These are phyloP conservation scores for Pneumocystis canis DNA, from an alignment of 1,139 yeast genomes.

Conservation along the genomic window DNA sequence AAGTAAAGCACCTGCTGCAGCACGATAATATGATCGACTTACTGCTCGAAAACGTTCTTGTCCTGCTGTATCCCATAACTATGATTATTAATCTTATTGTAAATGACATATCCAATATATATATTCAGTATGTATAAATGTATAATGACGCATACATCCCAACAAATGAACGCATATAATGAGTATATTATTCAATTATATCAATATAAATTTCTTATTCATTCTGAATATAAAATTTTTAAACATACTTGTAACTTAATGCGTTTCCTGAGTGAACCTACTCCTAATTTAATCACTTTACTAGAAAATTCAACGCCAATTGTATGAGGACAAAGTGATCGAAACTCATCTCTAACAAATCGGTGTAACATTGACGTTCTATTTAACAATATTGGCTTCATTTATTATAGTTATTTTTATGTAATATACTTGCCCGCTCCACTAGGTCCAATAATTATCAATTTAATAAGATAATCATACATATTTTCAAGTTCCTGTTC, in stretches of 20 bases:
- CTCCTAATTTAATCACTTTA: conserved; percentile 29
- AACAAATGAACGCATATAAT: too few species aligned
- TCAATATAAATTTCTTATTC: too few species aligned
- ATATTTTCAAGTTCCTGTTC: conserved; percentile 9
- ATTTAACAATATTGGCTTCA: neutral
- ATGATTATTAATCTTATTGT: neutral
- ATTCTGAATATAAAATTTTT: neutral
- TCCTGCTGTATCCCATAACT: conserved; percentile 68
- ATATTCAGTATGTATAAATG: neutral
- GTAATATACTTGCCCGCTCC: conserved; percentile 36
- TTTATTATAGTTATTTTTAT: neutral
- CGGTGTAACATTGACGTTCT: conserved; percentile 7
- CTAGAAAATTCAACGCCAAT: conserved; percentile 40
- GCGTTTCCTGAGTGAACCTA: conserved; percentile 20
- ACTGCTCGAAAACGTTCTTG: conserved; percentile 62
- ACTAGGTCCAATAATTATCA: conserved; percentile 33
- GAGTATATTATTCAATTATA: too few species aligned
- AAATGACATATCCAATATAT: neutral
- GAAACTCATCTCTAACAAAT: neutral
- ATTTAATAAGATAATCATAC: conserved; percentile 34
- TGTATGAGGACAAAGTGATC: conserved; percentile 28
- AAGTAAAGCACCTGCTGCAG: conserved; percentile 66
- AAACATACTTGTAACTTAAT: conserved; percentile 29
- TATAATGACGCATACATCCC: too few species aligned
- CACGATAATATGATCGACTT: conserved; percentile 63